Base-by-base conservation (phyloP, 2,329 filamentous ascomycete genomes). In the Hypoxylon sp. region DNA sequence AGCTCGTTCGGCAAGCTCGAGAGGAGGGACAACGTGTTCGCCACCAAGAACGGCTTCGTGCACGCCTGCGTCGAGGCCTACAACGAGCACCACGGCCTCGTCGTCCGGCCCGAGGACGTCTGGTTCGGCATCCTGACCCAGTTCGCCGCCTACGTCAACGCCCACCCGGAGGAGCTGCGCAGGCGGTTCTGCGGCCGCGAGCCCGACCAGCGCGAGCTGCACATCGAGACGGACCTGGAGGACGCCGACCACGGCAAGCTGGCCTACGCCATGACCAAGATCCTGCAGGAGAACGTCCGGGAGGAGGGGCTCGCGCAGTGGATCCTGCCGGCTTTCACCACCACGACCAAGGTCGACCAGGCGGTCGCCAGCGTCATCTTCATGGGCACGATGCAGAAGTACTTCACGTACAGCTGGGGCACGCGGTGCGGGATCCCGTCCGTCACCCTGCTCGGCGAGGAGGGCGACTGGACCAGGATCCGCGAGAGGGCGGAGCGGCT, bases 41-140 rank as follows among this genome's bases (percentile, higher is more conserved):
- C 69, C 2, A 67, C 60, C 30, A 62, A 61, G 42, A 61, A 62
- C 32, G 60, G 60, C 13, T 56, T 76, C 46, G 69, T 75, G 19
- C 59, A 70, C 42, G 61, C 67, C 20, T 66, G 65, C 38, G 61
- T 72, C 13, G 43, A 66, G 5, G 72, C 73, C 8, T 77, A 76
- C 55, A 70, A 67, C 51, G 32, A 66, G 4, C 72, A 77, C 51
- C 71, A 75, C 43, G 69, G 75, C 48, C 67, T 81, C 2, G 62
- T 61, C 2, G 59, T 80, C 34, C 73, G 77, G 3, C 77, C 77
- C 1, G 77, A 80, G 36, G 77, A 80, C 57, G 63, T 80, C 19
- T 81, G 77, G 77, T 67, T 77, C 42, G 67, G 75, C 19, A 77
- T 79, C 52, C 57, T 80, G 7, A 66, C 69, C 1, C 77, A 80